Evolutionary conservation across 1,284 basidiomycete genomes (phyloP).

Genomic region (Fomitiporia mediterranea): DNA sequence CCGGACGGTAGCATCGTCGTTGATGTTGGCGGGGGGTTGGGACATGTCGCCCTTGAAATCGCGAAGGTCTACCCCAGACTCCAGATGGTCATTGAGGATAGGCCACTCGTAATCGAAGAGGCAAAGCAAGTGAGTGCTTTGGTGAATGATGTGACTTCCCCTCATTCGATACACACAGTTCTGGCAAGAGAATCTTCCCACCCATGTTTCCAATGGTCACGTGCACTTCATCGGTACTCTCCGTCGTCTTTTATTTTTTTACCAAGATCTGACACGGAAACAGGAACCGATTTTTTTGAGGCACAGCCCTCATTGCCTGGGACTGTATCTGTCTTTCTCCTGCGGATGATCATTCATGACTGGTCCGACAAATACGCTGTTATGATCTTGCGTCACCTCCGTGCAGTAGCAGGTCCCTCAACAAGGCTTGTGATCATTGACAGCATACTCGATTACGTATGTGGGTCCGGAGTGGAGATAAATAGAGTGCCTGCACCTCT

Average conservation of each 20-base stretch:
- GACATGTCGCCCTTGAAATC: conserved; percentile 20
- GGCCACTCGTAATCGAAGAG: conserved; percentile 3
- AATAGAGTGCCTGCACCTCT: conserved; percentile 16
- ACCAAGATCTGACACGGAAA: not conserved
- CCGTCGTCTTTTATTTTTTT: not conserved
- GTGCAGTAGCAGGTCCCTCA: conserved; percentile 23
- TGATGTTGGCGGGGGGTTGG: conserved; percentile 20
- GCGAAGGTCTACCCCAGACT: conserved; percentile 16
- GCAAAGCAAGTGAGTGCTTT: conserved; percentile 12
- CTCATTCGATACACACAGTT: not conserved
- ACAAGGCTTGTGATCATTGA: conserved; percentile 26
- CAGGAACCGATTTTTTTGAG: conserved; percentile 17
- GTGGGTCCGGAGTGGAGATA: not conserved
- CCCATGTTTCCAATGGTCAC: not conserved
- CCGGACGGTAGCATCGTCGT: not conserved
- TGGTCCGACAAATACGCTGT: conserved; percentile 25
- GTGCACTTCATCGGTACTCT: conserved; percentile 8
- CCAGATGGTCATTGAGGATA: conserved; percentile 23
- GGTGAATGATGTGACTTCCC: not conserved
- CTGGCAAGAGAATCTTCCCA: conserved; percentile 7
- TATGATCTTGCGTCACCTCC: conserved; percentile 28
- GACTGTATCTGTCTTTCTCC: conserved; percentile 25
- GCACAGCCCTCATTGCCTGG: conserved; percentile 3
- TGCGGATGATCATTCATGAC: conserved; percentile 28
- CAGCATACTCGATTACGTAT: conserved; percentile 23